Evolutionary conservation across 2,329 filamentous ascomycete genomes (phyloP), one percentile per base, ranked within the genome.

Genomic region (Colletotrichum falcatum): DNA sequence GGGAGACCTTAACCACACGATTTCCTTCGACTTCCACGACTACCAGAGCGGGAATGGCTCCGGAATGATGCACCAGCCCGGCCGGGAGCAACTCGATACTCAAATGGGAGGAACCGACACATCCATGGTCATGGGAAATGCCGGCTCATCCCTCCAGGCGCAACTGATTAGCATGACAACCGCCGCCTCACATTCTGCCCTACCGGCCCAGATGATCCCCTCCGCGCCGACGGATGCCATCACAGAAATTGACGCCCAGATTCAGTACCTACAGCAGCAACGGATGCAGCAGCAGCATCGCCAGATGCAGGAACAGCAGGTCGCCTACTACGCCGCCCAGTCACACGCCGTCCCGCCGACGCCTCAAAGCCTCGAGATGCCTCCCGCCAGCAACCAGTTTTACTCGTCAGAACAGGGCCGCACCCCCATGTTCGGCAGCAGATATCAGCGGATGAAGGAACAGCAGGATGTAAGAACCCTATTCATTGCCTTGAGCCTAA

Each of bases 331-430:
- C 75, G 78, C 82, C 11, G 86, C 81, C 65, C 86, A 88, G 70
- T 86, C 85, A 72, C 85, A 87, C 70, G 89, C 92, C 62, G 88
- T 94, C 9, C 93, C 93, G 7, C 92, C 92, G 2, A 96, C 93
- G 18, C 93, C 93, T 0, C 93, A 92, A 78, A 95, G 93, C 78
- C 86, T 94, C 33, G 92, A 95, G 77, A 88, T 95, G 81, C 90
- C 92, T 79, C 88, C 83, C 76, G 88, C 82, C 73, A 87, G 79
- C 75, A 84, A 74, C 78, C 88, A 88, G 66, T 90, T 85, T 74
- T 94, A 91, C 77, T 79, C 88, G 64, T 86, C 88, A 54, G 84
- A 89, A 48, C 85, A 88, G 65, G 71, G 75, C 78, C 86, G 89
- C 58, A 87, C 90, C 48, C 84, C 88, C 62, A 85, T 92, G 75